Evolutionary conservation across 2,329 filamentous ascomycete species (phyloP).

Genomic region (Phyllosticta citriasiana): DNA sequence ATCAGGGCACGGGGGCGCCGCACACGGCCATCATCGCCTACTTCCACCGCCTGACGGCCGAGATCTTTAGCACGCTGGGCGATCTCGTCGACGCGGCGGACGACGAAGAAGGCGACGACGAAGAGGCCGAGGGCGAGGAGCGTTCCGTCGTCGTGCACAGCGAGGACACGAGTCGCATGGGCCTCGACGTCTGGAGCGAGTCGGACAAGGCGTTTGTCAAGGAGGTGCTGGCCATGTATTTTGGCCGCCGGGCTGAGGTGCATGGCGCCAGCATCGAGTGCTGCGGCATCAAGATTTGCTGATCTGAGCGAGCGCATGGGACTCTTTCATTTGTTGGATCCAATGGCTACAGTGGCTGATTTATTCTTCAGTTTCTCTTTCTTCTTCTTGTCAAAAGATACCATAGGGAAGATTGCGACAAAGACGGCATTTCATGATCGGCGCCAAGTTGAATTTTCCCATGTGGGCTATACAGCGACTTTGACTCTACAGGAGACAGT

Average conservation of each 20-base stretch:
- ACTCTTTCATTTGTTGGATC: no score
- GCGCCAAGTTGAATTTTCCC: no score
- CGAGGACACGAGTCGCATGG: constrained; percentile 60
- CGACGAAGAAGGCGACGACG: constrained; percentile 32
- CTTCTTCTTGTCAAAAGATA: background rate
- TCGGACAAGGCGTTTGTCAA: constrained; percentile 59
- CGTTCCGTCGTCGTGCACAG: constrained; percentile 46
- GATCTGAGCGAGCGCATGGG: background rate
- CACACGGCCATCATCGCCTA: constrained; percentile 70
- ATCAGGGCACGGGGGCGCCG: constrained; percentile 25
- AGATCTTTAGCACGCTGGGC: constrained; percentile 52
- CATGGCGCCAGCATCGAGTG: constrained; percentile 62
- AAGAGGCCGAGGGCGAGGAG: constrained; percentile 20
- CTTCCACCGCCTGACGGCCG: constrained; percentile 65
- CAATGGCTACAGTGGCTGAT: no score
- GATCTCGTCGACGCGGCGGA: constrained; percentile 46
- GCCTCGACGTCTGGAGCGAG: constrained; percentile 67
- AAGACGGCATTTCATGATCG: background rate
- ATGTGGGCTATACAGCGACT: no score
- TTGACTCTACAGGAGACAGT: no score
- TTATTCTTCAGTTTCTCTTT: background rate
- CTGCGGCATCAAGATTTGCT: constrained; percentile 65
- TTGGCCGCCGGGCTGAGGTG: constrained; percentile 52
- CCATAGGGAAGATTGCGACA: background rate
- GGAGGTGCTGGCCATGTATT: constrained; percentile 55